Conservation (phyloP, 805 yeast genomes). For the Barnettozyma sp. region DNA sequence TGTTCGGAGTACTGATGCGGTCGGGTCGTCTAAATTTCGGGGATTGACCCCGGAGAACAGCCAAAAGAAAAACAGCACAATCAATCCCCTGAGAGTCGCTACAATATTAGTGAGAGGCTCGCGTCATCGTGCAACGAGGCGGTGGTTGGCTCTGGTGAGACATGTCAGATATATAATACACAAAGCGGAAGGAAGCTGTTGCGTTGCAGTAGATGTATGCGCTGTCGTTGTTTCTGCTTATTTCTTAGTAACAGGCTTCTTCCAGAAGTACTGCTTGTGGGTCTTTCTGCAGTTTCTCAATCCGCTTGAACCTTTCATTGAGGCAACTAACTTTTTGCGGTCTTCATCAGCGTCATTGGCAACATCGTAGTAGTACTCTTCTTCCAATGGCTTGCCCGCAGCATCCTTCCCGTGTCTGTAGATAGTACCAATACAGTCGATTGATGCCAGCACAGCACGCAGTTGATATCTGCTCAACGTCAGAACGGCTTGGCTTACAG, state of each 20-base stretch:
- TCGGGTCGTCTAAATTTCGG: no score
- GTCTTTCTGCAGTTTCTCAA: conserved; percentile 86
- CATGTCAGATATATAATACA: no score
- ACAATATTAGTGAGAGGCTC: no score
- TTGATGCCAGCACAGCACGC: conserved; percentile 36
- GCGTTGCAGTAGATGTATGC: not conserved
- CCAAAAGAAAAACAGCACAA: no score
- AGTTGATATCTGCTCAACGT: conserved; percentile 38
- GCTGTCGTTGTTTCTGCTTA: conserved; percentile 1
- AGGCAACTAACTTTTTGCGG: conserved; percentile 63
- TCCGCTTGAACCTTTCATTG: conserved; percentile 73
- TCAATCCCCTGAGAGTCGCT: no score
- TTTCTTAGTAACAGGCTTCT: conserved; percentile 31
- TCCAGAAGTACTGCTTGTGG: conserved; percentile 69
- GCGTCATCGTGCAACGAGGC: no score
- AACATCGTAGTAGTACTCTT: conserved; percentile 85
- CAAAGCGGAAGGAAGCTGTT: no score
- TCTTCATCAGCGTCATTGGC: conserved; percentile 71
- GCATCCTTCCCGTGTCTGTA: conserved; percentile 91
- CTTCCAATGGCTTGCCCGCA: conserved; percentile 89
- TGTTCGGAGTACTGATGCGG: no score
- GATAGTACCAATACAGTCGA: conserved; percentile 76
- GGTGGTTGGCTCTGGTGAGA: no score
- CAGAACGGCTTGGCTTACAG: conserved; percentile 52
- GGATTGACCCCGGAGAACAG: no score